A percentile compares a stretch with the other conserved stretches of the same genome.
Evolutionary conservation across 1,284 basidiomycete genomes (phyloP).

Genomic region (Neonothopanus nambi): DNA sequence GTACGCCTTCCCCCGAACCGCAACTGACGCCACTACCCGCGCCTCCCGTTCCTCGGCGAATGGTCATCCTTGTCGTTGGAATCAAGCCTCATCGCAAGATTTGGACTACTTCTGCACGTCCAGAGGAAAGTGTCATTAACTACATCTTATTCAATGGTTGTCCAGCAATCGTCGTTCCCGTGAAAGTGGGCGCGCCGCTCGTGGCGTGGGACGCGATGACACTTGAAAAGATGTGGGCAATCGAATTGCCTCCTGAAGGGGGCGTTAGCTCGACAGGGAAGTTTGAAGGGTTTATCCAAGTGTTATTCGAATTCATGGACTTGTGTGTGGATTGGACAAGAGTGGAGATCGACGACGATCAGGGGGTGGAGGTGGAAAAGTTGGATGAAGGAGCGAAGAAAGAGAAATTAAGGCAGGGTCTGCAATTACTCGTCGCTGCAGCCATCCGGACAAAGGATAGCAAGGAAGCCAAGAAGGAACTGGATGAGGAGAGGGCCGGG

Average conservation of each 20-base stretch:
- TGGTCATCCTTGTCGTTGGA: conserved; percentile 56
- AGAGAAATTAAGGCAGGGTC: conserved; percentile 36
- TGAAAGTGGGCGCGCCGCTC: conserved; percentile 57
- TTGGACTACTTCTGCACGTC: conserved; percentile 60
- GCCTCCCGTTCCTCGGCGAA: conserved; percentile 48
- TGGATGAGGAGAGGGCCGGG: conserved; percentile 56
- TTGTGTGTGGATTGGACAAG: conserved; percentile 64
- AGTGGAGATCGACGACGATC: conserved; percentile 33
- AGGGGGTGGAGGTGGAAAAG: conserved; percentile 6
- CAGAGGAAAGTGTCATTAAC: conserved; percentile 60
- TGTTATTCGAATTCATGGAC: conserved; percentile 58
- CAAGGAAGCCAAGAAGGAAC: conserved; percentile 54
- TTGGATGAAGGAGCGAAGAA: conserved; percentile 22
- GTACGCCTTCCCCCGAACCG: conserved; percentile 52
- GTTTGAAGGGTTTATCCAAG: conserved; percentile 54
- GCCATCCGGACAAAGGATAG: conserved; percentile 54
- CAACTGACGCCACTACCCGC: conserved; percentile 40
- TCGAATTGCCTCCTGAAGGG: conserved; percentile 41
- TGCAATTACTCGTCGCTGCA: conserved; percentile 52
- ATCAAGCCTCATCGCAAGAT: conserved; percentile 59
- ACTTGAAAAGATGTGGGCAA: conserved; percentile 56
- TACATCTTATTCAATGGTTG: conserved; percentile 64
- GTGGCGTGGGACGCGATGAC: conserved; percentile 64
- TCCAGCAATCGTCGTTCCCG: conserved; percentile 59
- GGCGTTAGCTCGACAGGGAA: conserved; percentile 34